Conservation (phyloP, 2,329 filamentous ascomycete species). For the Ustilaginoidea virens region DNA sequence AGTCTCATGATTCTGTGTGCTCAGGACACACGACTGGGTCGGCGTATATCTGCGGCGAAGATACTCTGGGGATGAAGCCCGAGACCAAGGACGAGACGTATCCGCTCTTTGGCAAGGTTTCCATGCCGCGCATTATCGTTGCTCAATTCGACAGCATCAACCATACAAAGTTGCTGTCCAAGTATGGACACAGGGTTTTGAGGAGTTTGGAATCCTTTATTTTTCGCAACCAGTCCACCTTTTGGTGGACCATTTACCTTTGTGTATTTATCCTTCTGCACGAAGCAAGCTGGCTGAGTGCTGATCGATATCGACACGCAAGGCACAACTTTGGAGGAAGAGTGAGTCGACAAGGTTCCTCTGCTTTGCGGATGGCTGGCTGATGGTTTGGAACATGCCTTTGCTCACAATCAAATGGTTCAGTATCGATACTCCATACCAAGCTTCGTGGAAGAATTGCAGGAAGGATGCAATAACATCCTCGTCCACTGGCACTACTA, state of each 20-base stretch:
- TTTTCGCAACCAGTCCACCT: conserved; percentile 15
- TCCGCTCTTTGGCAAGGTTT: conserved; percentile 21
- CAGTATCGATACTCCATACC: conserved; percentile 24
- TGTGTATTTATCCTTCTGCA: conserved; percentile 26
- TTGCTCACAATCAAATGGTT: too few relatives aligned
- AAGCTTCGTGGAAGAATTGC: conserved; percentile 25
- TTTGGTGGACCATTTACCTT: conserved; percentile 21
- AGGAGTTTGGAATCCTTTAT: conserved; percentile 19
- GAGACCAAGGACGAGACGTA: conserved; percentile 19
- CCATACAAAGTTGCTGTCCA: conserved; percentile 18
- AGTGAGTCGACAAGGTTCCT: too few relatives aligned
- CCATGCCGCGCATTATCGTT: conserved; percentile 27
- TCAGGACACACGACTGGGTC: conserved; percentile 30
- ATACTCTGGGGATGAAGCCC: conserved; percentile 24
- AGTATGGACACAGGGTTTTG: conserved; percentile 18
- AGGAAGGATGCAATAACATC: conserved; percentile 28
- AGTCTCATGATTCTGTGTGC: not conserved
- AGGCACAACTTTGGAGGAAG: conserved; percentile 18
- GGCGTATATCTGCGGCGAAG: conserved; percentile 23
- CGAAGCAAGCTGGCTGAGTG: conserved; percentile 22
- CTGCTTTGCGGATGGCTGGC: not conserved
- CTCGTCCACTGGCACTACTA: conserved; percentile 37
- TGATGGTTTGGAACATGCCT: too few relatives aligned
- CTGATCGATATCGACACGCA: conserved; percentile 27
- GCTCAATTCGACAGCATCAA: conserved; percentile 30